Base-by-base conservation (phyloP, 1,284 basidiomycete genomes). In the Ceratobasidium sp. region DNA sequence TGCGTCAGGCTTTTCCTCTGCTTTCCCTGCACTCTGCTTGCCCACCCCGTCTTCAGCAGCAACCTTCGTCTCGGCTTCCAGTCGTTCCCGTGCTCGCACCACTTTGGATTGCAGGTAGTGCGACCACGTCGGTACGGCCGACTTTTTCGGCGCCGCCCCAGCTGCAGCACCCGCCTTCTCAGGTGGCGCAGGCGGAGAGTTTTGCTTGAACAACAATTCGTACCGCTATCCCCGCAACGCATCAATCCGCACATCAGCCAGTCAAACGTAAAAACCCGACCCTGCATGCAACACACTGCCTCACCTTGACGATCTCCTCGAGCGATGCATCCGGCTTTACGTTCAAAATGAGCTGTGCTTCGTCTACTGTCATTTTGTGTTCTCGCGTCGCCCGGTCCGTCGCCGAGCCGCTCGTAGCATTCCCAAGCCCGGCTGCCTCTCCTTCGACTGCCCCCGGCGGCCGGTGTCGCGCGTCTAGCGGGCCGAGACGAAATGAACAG, bases 41-140 rank as follows among this genome's bases (percentile, higher is more conserved):
- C 18, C 25, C 11, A 16, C 30, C 25, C 23, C 74, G 25, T 38
- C 70, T 74, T 83, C 80, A 60, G 82, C 81, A 49, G 80, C 78
- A 23, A 83, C 76, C 74, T 86, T 84, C 72, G 84, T 76, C 82
- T 97, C 95, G 0, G 94, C 94, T 78, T 96, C 92, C 83, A 99
- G 90, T 81, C 97, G 88, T 82, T 98, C 95, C 73, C 91, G 87
- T 23, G 97, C 96, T 60, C 96, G 88, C 58, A 95, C 89, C 23
- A 99, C 92, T 83, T 99, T 99, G 72, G 94, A 96, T 80, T 98
- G 96, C 30, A 99, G 85, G 82, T 99, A 99, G 81, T 95, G 92
- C 42, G 92, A 94, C 80, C 94, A 81, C 53, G 82, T 79, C n/a
- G 85, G 84, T 49, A 62, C 78, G 78, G 78, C 76, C 21, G 75